Conservation (phyloP, 495 filamentous ascomycete genomes). For the Neurospora sp. region DNA sequence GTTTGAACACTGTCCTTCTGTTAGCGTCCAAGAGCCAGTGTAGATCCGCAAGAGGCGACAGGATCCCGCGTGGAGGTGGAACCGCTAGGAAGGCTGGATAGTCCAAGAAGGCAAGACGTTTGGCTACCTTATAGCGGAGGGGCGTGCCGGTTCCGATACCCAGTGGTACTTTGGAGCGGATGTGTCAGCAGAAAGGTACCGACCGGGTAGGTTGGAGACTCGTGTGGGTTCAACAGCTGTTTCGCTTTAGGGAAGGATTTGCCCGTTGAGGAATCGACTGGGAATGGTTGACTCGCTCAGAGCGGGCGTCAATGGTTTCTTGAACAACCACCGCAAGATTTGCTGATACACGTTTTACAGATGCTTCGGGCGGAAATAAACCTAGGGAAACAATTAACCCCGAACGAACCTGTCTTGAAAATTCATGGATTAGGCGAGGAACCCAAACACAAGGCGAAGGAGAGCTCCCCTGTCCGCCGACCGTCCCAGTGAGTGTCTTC, state of each 20-base stretch:
- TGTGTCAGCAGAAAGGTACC: background rate
- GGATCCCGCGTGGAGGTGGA: constrained; percentile 12
- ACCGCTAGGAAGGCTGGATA: constrained; percentile 4
- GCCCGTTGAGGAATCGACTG: background rate
- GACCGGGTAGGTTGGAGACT: background rate
- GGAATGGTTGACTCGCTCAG: background rate
- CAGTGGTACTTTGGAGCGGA: background rate
- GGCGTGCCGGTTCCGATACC: constrained; percentile 13
- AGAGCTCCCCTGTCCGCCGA: background rate
- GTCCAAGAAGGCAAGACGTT: background rate
- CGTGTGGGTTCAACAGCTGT: constrained; percentile 2
- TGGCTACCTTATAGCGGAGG: background rate
- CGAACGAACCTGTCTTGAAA: background rate
- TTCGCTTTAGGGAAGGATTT: background rate
- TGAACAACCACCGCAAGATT: background rate
- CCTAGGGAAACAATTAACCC: background rate
- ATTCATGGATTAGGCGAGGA: background rate
- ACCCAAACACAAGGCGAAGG: background rate
- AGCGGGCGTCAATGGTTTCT: background rate
- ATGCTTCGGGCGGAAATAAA: background rate
- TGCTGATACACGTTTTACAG: background rate
- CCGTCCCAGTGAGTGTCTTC: background rate
- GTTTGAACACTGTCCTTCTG: background rate
- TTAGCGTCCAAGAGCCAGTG: background rate
- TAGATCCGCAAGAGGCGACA: constrained; percentile 6